Base-by-base conservation (phyloP, 495 filamentous ascomycete species). In the Xylaria sp. region DNA sequence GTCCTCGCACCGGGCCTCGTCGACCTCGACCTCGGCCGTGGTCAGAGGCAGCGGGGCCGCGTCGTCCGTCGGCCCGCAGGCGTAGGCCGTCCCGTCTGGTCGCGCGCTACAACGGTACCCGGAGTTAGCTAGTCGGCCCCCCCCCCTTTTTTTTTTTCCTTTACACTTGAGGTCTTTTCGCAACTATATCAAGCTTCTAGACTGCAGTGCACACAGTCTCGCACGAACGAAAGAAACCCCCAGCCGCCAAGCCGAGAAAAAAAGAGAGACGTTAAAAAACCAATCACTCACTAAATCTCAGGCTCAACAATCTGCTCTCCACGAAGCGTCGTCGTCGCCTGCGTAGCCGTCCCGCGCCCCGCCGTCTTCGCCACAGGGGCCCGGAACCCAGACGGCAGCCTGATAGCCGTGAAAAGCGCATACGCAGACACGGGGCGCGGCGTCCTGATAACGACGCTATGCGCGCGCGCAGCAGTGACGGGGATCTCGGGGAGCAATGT, bases 61-160 rank as follows among this genome's bases (percentile, higher is more conserved):
- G 46, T 85, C 86, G 71, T 97, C 94, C 24, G 93, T 93, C 74
- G 94, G 68, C 55, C 82, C 84, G 77, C 94, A 97, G 33, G 90
- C 91, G 76, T 97, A 97, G 53, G 94, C 90, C 41, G 93, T 93
- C 50, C 92, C 87, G 75, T 93, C 90, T 0, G 93, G 93, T n/a
- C 93, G 87, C 15, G 93, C 89, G 77, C 62, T 66, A 8, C 9
- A n/a, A 31, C 1, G n/a, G n/a, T n/a, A 2, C 6, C 9, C 9
- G 19, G 26, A 50, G 62, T 65, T 11, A 65, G 44, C 2, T 11
- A 46, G n/a, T 46, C 11, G 24, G 4, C 3, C 31, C 15, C 43
- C 1, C 6, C 11, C 9, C 50, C 26, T 26, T 2, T 26, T 43
- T 1, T 21, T 50, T 21, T 14, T 53, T n/a, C n/a, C n/a, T n/a